Evolutionary conservation across 441 rosid species (phyloP), one percentile per base, ranked within the genome.

Genomic region (Lepidium campestre): DNA sequence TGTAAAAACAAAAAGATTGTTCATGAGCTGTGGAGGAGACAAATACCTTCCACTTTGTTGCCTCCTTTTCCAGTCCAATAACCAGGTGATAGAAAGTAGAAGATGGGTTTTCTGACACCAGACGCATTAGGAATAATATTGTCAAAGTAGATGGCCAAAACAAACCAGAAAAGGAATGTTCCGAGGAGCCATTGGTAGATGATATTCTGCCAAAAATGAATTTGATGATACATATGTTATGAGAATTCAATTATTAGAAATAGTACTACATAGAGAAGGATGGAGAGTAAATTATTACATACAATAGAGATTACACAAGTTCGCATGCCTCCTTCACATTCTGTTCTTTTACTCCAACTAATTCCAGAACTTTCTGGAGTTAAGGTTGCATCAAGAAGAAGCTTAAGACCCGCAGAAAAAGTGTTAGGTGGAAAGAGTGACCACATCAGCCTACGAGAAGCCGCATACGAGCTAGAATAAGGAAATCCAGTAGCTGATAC

Each of bases 61-160:
- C 93, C 96, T 25, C 85, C 93, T 77, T 77, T 89, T 70, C 97
- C 97, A 1, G 89, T 87, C 98, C 98, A 89, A 57, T 87, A 93
- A 40, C 89, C 83, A 25, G 91, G 96, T 45, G 75, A 79, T 32
- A 90, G 54, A 75, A 93, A 90, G 81, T 90, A 93, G 72, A 86
- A 79, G 10, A 75, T 10, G 1, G 91, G 59, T 77, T 85, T 93
- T 67, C 98, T 86, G 58, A 93, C 86, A 61, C 97, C 95, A n/a
- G 82, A 84, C 20, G 88, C 89, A 64, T 89, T 89, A 62, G 95
- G 96, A 69, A 87, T 52, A 61, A 93, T 80, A 74, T 93, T 90
- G 58, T 90, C 98, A 0, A 93, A 83, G 84, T 93, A 93, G 68
- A 93, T 75, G n/a, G 97, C 95, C 77, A 86, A 71, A 75, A 79